Evolutionary conservation across 345 rosid genomes (phyloP).

Genomic region (Euphorbia lathyris): DNA sequence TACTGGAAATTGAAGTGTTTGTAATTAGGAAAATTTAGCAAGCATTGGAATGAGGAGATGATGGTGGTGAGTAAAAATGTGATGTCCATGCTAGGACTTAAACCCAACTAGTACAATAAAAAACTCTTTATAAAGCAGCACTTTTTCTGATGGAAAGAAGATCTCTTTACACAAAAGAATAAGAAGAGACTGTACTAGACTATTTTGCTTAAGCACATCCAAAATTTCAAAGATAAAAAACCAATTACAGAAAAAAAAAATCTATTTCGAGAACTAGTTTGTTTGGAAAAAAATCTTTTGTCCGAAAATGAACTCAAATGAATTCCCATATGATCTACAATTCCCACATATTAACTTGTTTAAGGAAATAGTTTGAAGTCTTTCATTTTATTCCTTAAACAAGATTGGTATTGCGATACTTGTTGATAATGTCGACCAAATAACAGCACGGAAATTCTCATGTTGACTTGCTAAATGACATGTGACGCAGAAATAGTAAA

Average conservation of each 20-base stretch:
- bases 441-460: background rate
- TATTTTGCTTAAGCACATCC: too few relatives aligned
- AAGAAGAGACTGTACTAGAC: too few relatives aligned
- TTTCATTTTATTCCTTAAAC: background rate
- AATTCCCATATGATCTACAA: too few relatives aligned
- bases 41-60: background rate
- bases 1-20: background rate
- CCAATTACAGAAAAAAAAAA: background rate
- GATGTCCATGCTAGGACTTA: background rate
- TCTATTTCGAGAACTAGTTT: background rate
- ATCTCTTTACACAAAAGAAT: too few relatives aligned
- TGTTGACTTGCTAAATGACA: background rate
- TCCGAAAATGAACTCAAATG: background rate
- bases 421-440: background rate
- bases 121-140: too few relatives aligned
- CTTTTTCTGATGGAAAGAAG: too few relatives aligned
- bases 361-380: background rate
- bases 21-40: background rate
- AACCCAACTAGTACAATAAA: too few relatives aligned
- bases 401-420: background rate
- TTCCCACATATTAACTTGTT: background rate
- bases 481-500: background rate
- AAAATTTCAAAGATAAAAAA: too few relatives aligned
- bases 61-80: background rate
- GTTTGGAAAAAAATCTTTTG: too few relatives aligned